These are phyloP conservation scores for Coniferiporia weirii DNA, from an alignment of 1,284 basidiomycete species.

Conservation along the genomic window DNA sequence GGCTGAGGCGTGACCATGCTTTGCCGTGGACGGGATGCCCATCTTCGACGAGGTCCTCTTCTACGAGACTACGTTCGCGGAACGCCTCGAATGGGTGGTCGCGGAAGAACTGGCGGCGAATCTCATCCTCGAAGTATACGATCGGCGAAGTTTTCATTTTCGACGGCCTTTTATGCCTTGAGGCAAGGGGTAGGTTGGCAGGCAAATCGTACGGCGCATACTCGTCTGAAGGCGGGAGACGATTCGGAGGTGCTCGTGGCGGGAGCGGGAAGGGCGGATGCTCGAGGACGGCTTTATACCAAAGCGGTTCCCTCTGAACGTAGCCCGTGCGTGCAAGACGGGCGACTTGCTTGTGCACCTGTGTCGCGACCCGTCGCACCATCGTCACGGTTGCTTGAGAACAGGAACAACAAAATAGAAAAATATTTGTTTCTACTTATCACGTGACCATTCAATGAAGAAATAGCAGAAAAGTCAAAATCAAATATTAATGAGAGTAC, in stretches of 20 bases:
- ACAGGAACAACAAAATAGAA: background rate
- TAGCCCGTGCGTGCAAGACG: constrained; percentile 74
- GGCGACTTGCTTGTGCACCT: constrained; percentile 86
- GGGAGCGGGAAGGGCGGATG: constrained; percentile 86
- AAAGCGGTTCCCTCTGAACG: constrained; percentile 69
- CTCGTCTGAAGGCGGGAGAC: constrained; percentile 24
- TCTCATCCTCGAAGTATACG: constrained; percentile 79
- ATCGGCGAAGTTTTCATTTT: constrained; percentile 59
- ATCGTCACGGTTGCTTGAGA: constrained; percentile 42
- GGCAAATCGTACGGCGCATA: constrained; percentile 42
- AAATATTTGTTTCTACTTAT: background rate
- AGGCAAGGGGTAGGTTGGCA: constrained; percentile 24
- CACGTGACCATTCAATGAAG: constrained; percentile 7
- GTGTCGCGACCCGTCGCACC: constrained; percentile 80
- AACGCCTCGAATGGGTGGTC: constrained; percentile 98
- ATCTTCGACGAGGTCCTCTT: constrained; percentile 54
- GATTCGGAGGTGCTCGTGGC: constrained; percentile 59
- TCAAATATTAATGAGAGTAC: background rate
- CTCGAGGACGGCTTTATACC: constrained; percentile 83
- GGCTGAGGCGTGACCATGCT: constrained; percentile 71
- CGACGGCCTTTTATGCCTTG: constrained; percentile 30
- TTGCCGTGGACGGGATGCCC: constrained; percentile 54
- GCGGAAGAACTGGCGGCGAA: constrained; percentile 88
- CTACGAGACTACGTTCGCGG: constrained; percentile 74
- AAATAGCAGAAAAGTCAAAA: background rate